phyloP scores from a whole-genome alignment of 495 filamentous ascomycete genomes.

The Lichenothelia convexa region DNA sequence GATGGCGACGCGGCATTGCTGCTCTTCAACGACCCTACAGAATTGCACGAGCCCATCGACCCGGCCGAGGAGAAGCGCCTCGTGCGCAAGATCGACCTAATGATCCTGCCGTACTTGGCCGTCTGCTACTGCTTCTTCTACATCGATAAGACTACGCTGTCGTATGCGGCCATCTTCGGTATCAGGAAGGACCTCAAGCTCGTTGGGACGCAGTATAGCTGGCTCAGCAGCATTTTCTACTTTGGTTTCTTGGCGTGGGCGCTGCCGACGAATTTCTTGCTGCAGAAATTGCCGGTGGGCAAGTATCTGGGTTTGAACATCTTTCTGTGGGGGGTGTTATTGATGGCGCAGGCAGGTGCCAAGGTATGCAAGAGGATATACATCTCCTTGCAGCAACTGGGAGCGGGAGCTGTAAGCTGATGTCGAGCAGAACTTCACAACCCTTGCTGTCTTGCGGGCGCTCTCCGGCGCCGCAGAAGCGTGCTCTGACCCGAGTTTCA shows the following conservation, averaged over 20 bases:
- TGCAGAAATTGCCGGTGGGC: slow-evolving; percentile 37
- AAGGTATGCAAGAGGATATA: no score
- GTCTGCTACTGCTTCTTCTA: slow-evolving; percentile 43
- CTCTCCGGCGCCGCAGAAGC: slow-evolving; percentile 40
- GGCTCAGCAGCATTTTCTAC: slow-evolving; percentile 42
- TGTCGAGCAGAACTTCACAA: slow-evolving; percentile 28
- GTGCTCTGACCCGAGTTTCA: slow-evolving; percentile 23
- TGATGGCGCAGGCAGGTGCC: slow-evolving; percentile 32
- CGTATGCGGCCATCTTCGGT: slow-evolving; percentile 32
- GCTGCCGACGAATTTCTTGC: slow-evolving; percentile 31
- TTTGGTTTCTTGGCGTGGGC: slow-evolving; percentile 37
- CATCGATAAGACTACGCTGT: slow-evolving; percentile 31
- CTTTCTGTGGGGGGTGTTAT: slow-evolving; percentile 40
- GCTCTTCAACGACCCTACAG: slow-evolving; percentile 8
- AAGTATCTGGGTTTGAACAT: slow-evolving; percentile 42
- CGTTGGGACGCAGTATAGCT: slow-evolving; percentile 37
- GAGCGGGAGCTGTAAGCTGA: no score
- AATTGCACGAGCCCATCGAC: slow-evolving; percentile 26
- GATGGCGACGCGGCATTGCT: slow-evolving; percentile 11
- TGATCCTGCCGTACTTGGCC: slow-evolving; percentile 24
- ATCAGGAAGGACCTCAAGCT: slow-evolving; percentile 31
- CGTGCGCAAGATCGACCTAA: slow-evolving; percentile 36
- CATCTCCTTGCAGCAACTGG: no score
- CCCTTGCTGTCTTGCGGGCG: slow-evolving; percentile 35
- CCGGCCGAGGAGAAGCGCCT: slow-evolving; percentile 30